phyloP scores from a whole-genome alignment of 23 red algal species.

The Gracilaria domingensis region DNA sequence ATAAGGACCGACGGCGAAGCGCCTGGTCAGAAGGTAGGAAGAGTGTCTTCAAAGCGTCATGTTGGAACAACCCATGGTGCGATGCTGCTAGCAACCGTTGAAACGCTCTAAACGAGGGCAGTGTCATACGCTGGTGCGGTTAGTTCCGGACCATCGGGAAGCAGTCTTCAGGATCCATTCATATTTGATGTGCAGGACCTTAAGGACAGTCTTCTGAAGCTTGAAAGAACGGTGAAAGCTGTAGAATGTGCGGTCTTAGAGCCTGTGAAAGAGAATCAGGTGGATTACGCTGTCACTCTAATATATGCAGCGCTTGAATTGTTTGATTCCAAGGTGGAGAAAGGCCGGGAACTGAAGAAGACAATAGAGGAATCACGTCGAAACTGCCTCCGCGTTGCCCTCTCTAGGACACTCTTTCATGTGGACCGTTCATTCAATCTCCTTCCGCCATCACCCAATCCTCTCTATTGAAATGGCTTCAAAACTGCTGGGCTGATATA shows the following conservation, averaged over 20 bases:
- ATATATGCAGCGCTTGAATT: slow-evolving; percentile 44
- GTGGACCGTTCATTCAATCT: slow-evolving; percentile 57
- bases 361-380: slow-evolving; percentile 21
- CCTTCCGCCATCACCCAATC: slow-evolving; percentile 45
- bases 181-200: slow-evolving; percentile 13
- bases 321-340: slow-evolving; percentile 4
- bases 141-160: slow-evolving; percentile 41
- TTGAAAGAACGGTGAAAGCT: slow-evolving; percentile 26
- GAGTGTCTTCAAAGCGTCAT: slow-evolving; percentile 22
- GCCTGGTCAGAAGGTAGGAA: neutral
- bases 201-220: slow-evolving; percentile 26
- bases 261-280: slow-evolving; percentile 53
- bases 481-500: slow-evolving; percentile 34
- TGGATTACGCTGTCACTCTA: slow-evolving; percentile 39
- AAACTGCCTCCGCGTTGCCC: slow-evolving; percentile 57
- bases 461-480: slow-evolving; percentile 13
- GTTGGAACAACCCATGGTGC: slow-evolving; percentile 31
- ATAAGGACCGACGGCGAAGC: slow-evolving; percentile 7
- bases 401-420: slow-evolving; percentile 57
- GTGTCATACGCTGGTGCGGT: slow-evolving; percentile 49
- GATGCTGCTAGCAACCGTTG: slow-evolving; percentile 39
- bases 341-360: neutral
- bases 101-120: slow-evolving; percentile 26
- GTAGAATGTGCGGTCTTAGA: slow-evolving; percentile 42
- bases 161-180: slow-evolving; percentile 17